These are phyloP conservation scores for Coleophoma crateriformis DNA, from an alignment of 2,329 filamentous ascomycete genomes.

Conservation along the genomic window DNA sequence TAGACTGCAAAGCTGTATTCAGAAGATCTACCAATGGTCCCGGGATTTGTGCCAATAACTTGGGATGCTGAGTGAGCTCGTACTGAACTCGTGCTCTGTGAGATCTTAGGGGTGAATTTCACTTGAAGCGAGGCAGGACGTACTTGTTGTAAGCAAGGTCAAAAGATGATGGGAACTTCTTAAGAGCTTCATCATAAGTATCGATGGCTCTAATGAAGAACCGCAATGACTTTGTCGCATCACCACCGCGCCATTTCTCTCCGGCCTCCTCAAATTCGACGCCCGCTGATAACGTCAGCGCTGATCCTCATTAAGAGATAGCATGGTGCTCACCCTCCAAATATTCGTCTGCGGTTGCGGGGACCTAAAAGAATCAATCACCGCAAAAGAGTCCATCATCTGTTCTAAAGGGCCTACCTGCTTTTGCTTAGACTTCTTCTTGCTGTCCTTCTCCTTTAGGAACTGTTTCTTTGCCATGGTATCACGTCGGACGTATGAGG, in stretches of 20 bases:
- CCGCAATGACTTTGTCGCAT: constrained; percentile 43
- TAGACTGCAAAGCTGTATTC: constrained; percentile 55
- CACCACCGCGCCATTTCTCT: constrained; percentile 69
- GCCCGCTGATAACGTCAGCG: constrained; percentile 37
- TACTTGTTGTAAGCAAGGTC: constrained; percentile 74
- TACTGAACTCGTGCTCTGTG: constrained; percentile 61
- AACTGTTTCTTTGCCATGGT: constrained; percentile 29
- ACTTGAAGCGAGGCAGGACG: constrained; percentile 18
- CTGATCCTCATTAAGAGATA: not conserved
- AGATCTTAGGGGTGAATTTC: constrained; percentile 4
- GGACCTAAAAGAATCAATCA: constrained; percentile 30
- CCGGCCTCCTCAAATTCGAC: constrained; percentile 67
- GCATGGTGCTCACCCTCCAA: constrained; percentile 42
- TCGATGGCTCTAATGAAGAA: constrained; percentile 61
- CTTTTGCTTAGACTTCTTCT: constrained; percentile 29
- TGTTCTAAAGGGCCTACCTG: constrained; percentile 10
- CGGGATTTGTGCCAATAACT: constrained; percentile 53
- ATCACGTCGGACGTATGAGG: not conserved
- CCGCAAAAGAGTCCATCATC: too few relatives aligned
- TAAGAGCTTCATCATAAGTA: constrained; percentile 58
- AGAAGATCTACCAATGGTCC: constrained; percentile 47
- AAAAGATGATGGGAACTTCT: constrained; percentile 54
- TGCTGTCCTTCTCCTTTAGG: constrained; percentile 28
- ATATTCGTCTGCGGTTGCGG: constrained; percentile 62
- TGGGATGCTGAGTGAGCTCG: constrained; percentile 62